Evolutionary conservation across 1,139 yeast genomes (phyloP).

Genomic region (Yamadazyma membranifaciens): DNA sequence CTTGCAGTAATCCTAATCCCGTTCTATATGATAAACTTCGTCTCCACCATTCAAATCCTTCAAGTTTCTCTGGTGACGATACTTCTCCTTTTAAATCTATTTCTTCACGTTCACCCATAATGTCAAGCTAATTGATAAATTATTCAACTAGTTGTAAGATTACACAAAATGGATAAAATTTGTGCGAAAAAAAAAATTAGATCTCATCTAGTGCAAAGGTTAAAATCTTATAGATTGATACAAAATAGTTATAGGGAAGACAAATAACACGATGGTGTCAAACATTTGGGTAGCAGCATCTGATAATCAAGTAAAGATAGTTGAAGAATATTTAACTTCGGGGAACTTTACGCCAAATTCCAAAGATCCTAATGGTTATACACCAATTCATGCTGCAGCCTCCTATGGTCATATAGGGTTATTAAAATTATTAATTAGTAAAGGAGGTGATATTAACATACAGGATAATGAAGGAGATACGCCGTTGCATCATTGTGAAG

Average conservation of each 20-base stretch:
- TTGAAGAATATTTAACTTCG: conserved; percentile 51
- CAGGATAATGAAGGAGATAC: conserved; percentile 92
- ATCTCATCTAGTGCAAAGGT: conserved; percentile 2
- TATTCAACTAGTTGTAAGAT: not conserved
- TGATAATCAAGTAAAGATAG: conserved; percentile 66
- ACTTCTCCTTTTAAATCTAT: conserved; percentile 10
- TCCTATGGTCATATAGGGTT: conserved; percentile 82
- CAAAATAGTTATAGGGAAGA: not conserved
- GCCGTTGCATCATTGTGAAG: conserved; percentile 90
- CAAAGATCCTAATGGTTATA: conserved; percentile 89
- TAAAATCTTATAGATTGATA: not conserved
- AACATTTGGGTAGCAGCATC: conserved; percentile 97
- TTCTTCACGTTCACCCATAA: not conserved
- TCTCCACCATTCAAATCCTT: conserved; percentile 82
- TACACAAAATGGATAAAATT: not conserved
- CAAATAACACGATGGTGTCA: conserved; percentile 33
- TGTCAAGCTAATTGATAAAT: no score
- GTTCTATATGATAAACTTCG: conserved; percentile 70
- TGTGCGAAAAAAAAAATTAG: conserved; percentile 2
- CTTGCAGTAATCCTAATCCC: conserved; percentile 60
- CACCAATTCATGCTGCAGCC: conserved; percentile 96
- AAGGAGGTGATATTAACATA: conserved; percentile 79
- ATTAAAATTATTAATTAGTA: conserved; percentile 52
- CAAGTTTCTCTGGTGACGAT: conserved; percentile 24
- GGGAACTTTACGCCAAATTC: conserved; percentile 62